Evolutionary conservation across 1,284 basidiomycete genomes (phyloP), one percentile per base, ranked within the genome.

Genomic region (Coniferiporia weirii): DNA sequence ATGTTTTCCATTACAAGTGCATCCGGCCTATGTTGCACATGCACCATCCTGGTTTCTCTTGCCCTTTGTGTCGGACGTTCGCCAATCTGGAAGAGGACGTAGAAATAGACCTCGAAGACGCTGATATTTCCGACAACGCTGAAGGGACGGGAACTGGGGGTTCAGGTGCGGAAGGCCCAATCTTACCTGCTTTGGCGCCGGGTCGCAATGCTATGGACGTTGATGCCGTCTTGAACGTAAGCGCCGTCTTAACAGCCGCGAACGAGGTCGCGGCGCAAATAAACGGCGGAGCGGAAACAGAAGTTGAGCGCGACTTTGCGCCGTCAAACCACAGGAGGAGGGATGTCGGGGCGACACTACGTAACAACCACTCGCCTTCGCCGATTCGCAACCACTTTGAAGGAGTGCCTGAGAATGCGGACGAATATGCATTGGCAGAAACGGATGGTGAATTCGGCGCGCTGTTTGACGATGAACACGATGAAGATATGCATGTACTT

Each of bases 1-100:
- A 98, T 73, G 89, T 95, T 0, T 98, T 97, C 78, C 96, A 98
- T 75, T 98, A 92, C 83, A 98, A 98, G 73, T 99, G 97, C 73
- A 96, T 99, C 65, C 85, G 94, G 0, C 95, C 95, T 0, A 78
- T 98, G 15, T 80, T 99, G 47, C 82, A 90, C 66, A 73, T 82
- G 40, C 95, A 98, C 72, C 86, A 96, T 67, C 93, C 96, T 0
- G 91, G 93, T 2, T 99, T 99, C 74, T 92, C 87, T 6, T 99
- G 96, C 67, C 97, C 96, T 0, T 83, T 99, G 7, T 99, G 96
- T 72, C 79, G 91, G 48, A 92, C 91, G 0, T 97, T 92, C 70
- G 94, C 94, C 10, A 92, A 98, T 70, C 81, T 99, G 12, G 95
- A 98, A 56, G 95, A 95, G 61, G 96, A 99, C 69, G 95, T 98